Conservation (phyloP, 2,329 filamentous ascomycete species). For the Fusarium oxysporum region DNA sequence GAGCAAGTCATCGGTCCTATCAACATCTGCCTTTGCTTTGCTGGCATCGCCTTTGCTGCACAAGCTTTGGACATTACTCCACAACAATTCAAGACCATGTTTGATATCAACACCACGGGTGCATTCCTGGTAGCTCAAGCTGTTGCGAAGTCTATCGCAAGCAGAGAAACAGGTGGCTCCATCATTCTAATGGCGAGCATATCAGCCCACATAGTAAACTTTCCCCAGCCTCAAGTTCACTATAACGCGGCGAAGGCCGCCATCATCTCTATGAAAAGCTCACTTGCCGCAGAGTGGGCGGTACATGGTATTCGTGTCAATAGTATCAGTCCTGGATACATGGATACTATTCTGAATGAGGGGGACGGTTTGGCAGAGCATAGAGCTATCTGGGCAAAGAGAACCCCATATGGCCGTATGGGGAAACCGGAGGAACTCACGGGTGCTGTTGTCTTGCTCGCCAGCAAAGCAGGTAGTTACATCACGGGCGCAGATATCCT, state of each 20-base stretch:
- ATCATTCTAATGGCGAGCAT: constrained; percentile 77
- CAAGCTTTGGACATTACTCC: constrained; percentile 70
- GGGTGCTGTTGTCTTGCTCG: constrained; percentile 7
- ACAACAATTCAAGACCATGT: constrained; percentile 70
- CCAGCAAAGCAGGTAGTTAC: constrained; percentile 22
- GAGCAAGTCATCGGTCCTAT: neutral
- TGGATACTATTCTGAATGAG: constrained; percentile 22
- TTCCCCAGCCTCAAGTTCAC: constrained; percentile 75
- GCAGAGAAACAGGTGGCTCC: constrained; percentile 63
- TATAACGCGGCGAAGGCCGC: constrained; percentile 68
- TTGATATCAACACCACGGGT: constrained; percentile 80
- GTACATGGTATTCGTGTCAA: constrained; percentile 10
- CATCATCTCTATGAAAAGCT: constrained; percentile 14
- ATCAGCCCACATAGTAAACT: constrained; percentile 76
- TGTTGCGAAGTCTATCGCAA: constrained; percentile 52
- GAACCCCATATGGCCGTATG: constrained; percentile 18
- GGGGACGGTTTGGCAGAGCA: constrained; percentile 18
- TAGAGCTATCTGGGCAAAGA: constrained; percentile 7
- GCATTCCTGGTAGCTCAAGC: constrained; percentile 78
- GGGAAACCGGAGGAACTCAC: constrained; percentile 16
- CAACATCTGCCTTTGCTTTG: constrained; percentile 18
- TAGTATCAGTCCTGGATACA: constrained; percentile 22
- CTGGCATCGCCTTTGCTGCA: constrained; percentile 49
- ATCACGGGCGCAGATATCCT: constrained; percentile 18
- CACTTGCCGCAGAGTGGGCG: constrained; percentile 17